phyloP scores from a whole-genome alignment of 2,329 filamentous ascomycete genomes.

The Sphaceloma murrayae region DNA sequence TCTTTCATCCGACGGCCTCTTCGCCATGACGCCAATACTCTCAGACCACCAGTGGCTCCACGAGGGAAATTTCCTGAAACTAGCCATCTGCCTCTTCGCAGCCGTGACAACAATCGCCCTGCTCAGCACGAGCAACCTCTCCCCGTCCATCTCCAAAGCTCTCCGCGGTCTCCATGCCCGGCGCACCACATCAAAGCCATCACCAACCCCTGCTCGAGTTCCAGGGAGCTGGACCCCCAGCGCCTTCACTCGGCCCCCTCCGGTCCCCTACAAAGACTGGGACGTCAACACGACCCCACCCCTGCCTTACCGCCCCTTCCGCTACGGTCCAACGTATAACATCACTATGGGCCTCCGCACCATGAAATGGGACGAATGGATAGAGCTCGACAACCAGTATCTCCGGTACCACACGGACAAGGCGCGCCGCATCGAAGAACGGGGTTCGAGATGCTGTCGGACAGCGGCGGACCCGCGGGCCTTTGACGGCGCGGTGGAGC shows the following conservation, averaged over 20 bases:
- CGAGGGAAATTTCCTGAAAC: background rate
- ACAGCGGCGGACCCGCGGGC: constrained; percentile 52
- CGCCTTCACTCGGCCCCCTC: constrained; percentile 50
- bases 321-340: constrained; percentile 66
- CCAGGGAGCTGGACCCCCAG: constrained; percentile 44
- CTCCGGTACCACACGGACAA: constrained; percentile 65
- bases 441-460: constrained; percentile 56
- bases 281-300: constrained; percentile 59
- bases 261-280: constrained; percentile 58
- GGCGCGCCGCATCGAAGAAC: constrained; percentile 54
- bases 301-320: constrained; percentile 68
- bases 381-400: constrained; percentile 75
- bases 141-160: background rate
- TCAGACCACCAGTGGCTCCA: background rate
- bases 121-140: background rate
- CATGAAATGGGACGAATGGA: constrained; percentile 65
- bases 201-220: background rate
- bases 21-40: background rate
- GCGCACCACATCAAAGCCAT: background rate
- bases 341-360: constrained; percentile 68
- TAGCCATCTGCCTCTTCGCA: background rate
- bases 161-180: background rate
- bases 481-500: constrained; percentile 61
- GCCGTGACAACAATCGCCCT: background rate
- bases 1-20: background rate